Evolutionary conservation across 192 early-diverging fungal genomes (phyloP).

Genomic region (Coemansia sp.): DNA sequence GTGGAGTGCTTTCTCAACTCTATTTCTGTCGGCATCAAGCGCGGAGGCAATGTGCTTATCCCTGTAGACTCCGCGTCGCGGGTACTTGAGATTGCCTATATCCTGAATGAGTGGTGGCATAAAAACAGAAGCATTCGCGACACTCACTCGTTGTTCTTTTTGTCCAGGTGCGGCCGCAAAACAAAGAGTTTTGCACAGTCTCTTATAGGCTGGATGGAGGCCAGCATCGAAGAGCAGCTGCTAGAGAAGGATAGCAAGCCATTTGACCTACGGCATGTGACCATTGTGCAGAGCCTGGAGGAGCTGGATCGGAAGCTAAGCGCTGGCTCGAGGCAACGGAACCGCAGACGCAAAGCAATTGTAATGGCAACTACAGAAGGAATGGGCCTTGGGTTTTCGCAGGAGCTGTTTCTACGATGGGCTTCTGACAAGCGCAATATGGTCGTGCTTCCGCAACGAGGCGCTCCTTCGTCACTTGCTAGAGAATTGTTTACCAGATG

Average conservation of each 20-base stretch:
- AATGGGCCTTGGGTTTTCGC: constrained; percentile 79
- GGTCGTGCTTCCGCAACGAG: constrained; percentile 77
- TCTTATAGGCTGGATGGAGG: constrained; percentile 96
- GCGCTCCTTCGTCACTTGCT: constrained; percentile 67
- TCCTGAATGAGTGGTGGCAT: constrained; percentile 87
- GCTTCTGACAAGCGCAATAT: constrained; percentile 58
- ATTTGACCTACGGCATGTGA: constrained; percentile 83
- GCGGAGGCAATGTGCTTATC: constrained; percentile 78
- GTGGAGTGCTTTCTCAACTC: constrained; percentile 72
- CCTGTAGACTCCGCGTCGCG: constrained; percentile 88
- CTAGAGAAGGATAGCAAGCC: constrained; percentile 74
- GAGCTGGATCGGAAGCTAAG: constrained; percentile 37
- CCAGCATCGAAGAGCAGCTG: constrained; percentile 71
- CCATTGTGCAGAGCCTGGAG: constrained; percentile 64
- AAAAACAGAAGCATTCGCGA: constrained; percentile 51
- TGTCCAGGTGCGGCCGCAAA: constrained; percentile 72
- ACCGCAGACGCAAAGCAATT: constrained; percentile 71
- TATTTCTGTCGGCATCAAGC: constrained; percentile 57
- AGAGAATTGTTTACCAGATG: constrained; percentile 60
- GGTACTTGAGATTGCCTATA: constrained; percentile 84
- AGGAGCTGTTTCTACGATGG: constrained; percentile 78
- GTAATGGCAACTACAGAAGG: constrained; percentile 80
- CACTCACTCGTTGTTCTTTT: constrained; percentile 70
- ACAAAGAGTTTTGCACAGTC: constrained; percentile 83
- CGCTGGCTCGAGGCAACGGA: constrained; percentile 47